Evolutionary conservation across 108 stramenopile species (phyloP), one percentile per base, ranked within the genome.

Genomic region (Fragilariopsis cylindrus): DNA sequence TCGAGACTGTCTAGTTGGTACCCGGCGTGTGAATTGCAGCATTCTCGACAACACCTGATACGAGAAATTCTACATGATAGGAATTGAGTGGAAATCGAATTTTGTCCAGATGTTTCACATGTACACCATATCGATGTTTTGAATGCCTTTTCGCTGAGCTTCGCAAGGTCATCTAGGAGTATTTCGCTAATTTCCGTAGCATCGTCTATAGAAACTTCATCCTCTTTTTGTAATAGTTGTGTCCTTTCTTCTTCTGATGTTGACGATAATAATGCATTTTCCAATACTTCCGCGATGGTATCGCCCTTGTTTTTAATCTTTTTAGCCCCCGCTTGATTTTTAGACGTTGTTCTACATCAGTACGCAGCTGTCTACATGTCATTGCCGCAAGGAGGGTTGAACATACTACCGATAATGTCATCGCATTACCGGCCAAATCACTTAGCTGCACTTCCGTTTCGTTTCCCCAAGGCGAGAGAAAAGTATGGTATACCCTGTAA

Each of bases 401-500:
- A 58, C 73, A 85, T 4, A 92, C 87, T 18, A 92, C 91, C 48
- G 88, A 71, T 2, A 90, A 72, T 53, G 81, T 81, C 92, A 92
- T 92, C 9, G 92, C 92, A 69, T 92, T 92, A 3, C 92, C 92
- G 7, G 92, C 92, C 19, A 92, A 60, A 76, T 92, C 92, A 18
- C 82, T 80, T 11, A 92, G 76, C 41, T 92, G 82, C 3, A 92
- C 89, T 67, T 92, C 92, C 2, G 88, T 87, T 78, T 92, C 92
- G 45, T 88, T 85, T 11, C 85, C 85, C 87, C 39, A 90, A 79
- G 16, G 70, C 21, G 19, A 92, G 80, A 7, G 89, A 72, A 39
- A 87, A 92, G 60, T 78, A 92, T 16, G 92, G 92, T 13, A 92
- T 90, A 21, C 92, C 76, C 69, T 92, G 92, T 2, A 92, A 63